Conservation (phyloP, 2,329 filamentous ascomycete species). For the Botrytis deweyae region DNA sequence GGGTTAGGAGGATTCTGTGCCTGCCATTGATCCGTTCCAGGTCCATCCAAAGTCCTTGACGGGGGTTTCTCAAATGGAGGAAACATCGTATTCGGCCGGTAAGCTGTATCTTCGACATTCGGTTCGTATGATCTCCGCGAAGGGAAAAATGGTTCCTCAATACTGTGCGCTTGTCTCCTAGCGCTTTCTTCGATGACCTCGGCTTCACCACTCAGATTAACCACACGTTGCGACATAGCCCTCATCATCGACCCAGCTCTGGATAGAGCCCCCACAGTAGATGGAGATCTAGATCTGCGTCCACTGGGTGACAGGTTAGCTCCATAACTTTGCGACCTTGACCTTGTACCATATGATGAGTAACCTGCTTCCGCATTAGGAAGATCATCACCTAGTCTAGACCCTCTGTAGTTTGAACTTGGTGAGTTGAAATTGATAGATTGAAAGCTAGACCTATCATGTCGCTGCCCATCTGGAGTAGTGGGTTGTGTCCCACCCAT, state of each 20-base stretch:
- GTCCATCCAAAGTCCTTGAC: constrained; percentile 7
- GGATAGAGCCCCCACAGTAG: constrained; percentile 64
- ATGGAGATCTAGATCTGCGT: constrained; percentile 54
- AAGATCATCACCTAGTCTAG: constrained; percentile 60
- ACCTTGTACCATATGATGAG: constrained; percentile 40
- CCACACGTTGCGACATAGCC: constrained; percentile 93
- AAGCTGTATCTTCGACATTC: constrained; percentile 39
- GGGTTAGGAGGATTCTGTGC: constrained; percentile 62
- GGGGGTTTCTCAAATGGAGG: constrained; percentile 37
- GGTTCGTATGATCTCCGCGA: constrained; percentile 35
- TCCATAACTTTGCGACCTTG: constrained; percentile 57
- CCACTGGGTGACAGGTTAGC: constrained; percentile 54
- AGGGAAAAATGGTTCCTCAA: constrained; percentile 17
- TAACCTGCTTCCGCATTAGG: constrained; percentile 58
- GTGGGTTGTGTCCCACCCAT: constrained; percentile 48
- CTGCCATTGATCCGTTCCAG: constrained; percentile 25
- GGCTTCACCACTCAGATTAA: constrained; percentile 93
- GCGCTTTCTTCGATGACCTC: constrained; percentile 71
- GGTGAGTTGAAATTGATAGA: constrained; percentile 51
- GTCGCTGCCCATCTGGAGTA: constrained; percentile 44
- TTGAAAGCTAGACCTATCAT: constrained; percentile 52
- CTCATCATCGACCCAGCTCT: constrained; percentile 74
- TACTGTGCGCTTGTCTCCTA: constrained; percentile 31
- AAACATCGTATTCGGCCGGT: constrained; percentile 29
- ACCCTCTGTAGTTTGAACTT: constrained; percentile 42